Evolutionary conservation across 1,139 yeast genomes (phyloP), one percentile per base, ranked within the genome.

Genomic region (Trichomonascaceae sp.): DNA sequence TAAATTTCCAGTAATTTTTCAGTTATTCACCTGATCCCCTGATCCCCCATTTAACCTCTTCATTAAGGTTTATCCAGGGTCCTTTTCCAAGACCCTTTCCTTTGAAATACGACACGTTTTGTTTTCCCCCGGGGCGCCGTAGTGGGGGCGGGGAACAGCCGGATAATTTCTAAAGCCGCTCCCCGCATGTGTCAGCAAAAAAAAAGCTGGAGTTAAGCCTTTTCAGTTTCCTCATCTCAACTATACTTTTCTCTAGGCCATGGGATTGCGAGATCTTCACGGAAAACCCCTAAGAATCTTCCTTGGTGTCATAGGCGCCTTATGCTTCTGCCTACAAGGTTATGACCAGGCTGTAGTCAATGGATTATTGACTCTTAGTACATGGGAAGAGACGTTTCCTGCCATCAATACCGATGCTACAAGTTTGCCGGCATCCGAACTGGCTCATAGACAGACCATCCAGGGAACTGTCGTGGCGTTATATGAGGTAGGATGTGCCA

Each of bases 401-500:
- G 3, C 41, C 9, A 36, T 36, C 41, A 36, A 36, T 13, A 36
- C 41, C 8, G 41, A 36, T 3, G 17, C 15, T 2, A 4, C 3
- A 2, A 24, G 5, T 6, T n/a, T 22, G 5, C 27, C 45, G 19
- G 27, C 45, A 15, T 43, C 45, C 6, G 27, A 22, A 24, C 27
- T 20, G 4, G 27, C 22, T 6, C 24, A 43, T 15, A 24, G 22
- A 17, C 27, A 19, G 10, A 22, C 27, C 10, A 43, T 50, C 38
- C 38, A 50, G 32, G 24, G 52, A 17, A 47, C 52, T 27, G 13
- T 15, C 4, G 24, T 30, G 22, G 49, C 49, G 7, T 15, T 46
- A 27, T 32, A n/a, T 30, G 39, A 39, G 47, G 32, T 18, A 18
- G 24, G 30, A 19, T 15, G 36, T 46, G 49, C 43, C 13, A 39